Base-by-base conservation (phyloP, 257 asterid species). In the Solanum chmielewskii region DNA sequence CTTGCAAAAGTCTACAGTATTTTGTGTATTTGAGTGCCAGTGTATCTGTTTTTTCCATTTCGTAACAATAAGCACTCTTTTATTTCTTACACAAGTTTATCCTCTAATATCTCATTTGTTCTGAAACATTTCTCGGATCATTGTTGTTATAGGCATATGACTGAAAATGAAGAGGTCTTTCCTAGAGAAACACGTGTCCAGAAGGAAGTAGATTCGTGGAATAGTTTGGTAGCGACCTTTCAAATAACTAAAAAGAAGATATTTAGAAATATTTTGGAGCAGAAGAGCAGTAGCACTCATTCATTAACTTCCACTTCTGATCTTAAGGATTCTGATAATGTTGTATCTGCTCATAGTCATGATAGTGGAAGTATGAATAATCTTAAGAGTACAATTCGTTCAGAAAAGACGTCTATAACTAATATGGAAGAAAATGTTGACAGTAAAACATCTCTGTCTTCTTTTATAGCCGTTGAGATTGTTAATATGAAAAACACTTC, bases 111-210 rank as follows among this genome's bases (percentile, higher is more conserved):
- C 69, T 88, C 86, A 88, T 82, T n/a, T 68, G 27, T 83, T 76
- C 83, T 87, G 86, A 56, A 45, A 33, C 42, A 20, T 86, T 64
- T 49, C 77, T 82, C 37, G 39, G 44, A 87, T 52, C 6, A 87
- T 86, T 56, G 71, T 75, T 18, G 73, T 86, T 89, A 73, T 89
- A 92, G 95, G 91, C 86, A 86, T 80, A 85, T 88, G 70, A 74
- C 78, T 71, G 59, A 83, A 81, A 83, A 89, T 56, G 71, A 87
- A 82, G 90, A 88, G 77, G 71, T 66, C 39, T 70, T 89, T 74
- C 91, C 91, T 11, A 89, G 81, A 86, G 83, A 84, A 74, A 44
- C 86, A 31, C 85, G 52, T 49, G 77, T 81, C 41, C 90, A 77
- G 75, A 89, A 88, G 64, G 84, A 82, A 87, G 84, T 87, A 86